Conservation (phyloP, 2,329 filamentous ascomycete genomes). For the Canariomyces notabilis region DNA sequence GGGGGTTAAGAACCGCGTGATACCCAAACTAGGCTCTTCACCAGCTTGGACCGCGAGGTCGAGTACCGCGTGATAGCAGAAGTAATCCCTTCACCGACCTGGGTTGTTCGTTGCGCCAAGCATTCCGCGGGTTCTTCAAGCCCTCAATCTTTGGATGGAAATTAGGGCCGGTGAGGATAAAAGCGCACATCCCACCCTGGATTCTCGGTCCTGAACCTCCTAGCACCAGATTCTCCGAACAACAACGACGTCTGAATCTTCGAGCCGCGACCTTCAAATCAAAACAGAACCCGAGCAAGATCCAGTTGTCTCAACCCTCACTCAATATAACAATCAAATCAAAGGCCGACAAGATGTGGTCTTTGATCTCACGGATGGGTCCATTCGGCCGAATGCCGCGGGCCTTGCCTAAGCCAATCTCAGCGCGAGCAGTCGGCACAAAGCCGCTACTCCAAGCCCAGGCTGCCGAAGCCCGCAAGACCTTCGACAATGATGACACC, state of each 20-base stretch:
- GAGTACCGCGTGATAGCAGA: too few relatives aligned
- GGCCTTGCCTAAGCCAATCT: background rate
- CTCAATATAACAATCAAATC: slow-evolving; percentile 1
- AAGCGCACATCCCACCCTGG: background rate
- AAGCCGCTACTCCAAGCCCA: slow-evolving; percentile 20
- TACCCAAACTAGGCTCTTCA: too few relatives aligned
- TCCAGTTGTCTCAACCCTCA: background rate
- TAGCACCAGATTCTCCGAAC: too few relatives aligned
- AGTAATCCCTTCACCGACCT: too few relatives aligned
- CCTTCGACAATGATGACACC: background rate
- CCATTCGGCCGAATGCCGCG: slow-evolving; percentile 4
- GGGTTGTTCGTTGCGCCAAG: background rate
- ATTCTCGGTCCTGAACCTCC: too few relatives aligned
- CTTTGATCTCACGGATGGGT: slow-evolving; percentile 1
- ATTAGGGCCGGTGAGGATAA: background rate
- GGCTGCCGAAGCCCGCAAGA: slow-evolving; percentile 15
- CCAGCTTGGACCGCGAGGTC: too few relatives aligned
- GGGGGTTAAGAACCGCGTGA: too few relatives aligned
- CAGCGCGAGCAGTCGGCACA: slow-evolving; percentile 16
- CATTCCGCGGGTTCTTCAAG: background rate
- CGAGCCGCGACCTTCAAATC: too few relatives aligned
- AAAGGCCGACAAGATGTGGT: slow-evolving; percentile 15
- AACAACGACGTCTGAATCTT: too few relatives aligned
- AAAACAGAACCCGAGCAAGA: too few relatives aligned
- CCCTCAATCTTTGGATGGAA: background rate